Percentiles rank a stretch among this genome's conserved stretches.
phyloP scores from a whole-genome alignment of 768 basidiomycete species.

The Auriculariales sp. region DNA sequence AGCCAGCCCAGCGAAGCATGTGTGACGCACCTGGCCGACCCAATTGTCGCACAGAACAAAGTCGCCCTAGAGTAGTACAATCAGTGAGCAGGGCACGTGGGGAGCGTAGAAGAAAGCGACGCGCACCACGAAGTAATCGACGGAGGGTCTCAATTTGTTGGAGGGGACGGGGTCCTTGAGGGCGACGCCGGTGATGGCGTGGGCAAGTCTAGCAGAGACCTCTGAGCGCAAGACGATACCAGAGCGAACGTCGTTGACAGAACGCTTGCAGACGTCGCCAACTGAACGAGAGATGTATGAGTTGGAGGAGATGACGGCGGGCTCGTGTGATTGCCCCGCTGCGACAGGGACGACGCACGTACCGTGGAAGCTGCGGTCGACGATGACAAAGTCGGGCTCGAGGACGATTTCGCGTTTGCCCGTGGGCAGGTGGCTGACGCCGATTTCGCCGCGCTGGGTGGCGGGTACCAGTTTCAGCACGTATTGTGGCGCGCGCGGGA shows the following conservation, averaged over 20 bases:
- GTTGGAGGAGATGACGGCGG: slow-evolving; percentile 2
- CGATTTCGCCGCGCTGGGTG: slow-evolving; percentile 56
- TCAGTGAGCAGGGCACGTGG: slow-evolving; percentile 4
- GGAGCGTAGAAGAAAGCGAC: too few species aligned
- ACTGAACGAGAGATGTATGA: slow-evolving; percentile 14
- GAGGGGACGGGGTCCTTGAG: slow-evolving; percentile 49
- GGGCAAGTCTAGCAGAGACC: slow-evolving; percentile 53
- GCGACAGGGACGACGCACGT: neutral
- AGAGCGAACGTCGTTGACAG: slow-evolving; percentile 55
- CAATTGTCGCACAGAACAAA: slow-evolving; percentile 74
- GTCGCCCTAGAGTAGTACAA: too few species aligned
- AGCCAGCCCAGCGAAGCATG: too few species aligned
- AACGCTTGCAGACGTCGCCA: slow-evolving; percentile 74
- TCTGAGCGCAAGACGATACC: slow-evolving; percentile 57
- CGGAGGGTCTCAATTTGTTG: slow-evolving; percentile 40
- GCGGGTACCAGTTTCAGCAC: neutral
- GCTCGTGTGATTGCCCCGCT: neutral
- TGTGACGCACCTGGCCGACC: slow-evolving; percentile 64
- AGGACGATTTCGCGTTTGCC: slow-evolving; percentile 50
- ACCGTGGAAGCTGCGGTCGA: slow-evolving; percentile 66
- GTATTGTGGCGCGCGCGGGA: neutral
- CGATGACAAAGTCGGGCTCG: slow-evolving; percentile 52
- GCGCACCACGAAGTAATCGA: slow-evolving; percentile 41
- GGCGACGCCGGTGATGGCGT: slow-evolving; percentile 50
- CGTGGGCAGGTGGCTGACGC: slow-evolving; percentile 50